Base-by-base conservation (phyloP, 108 stramenopile species). In the Bacterosira constricta region DNA sequence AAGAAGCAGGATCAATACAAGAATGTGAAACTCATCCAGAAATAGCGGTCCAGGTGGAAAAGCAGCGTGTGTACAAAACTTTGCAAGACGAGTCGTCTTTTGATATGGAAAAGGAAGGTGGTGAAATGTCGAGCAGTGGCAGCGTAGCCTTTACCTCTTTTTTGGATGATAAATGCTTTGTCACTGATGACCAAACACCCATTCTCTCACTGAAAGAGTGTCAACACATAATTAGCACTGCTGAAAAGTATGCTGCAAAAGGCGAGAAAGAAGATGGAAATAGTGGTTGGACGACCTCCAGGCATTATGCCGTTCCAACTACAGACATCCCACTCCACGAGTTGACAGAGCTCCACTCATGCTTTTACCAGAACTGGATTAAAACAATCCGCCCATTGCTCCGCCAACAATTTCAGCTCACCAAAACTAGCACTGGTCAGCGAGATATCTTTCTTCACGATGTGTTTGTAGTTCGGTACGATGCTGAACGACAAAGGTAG, bases 301-400 rank as follows among this genome's bases (percentile, higher is more conserved):
- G 97, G 0, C 97, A 98, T 77, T 96, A 97, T 63, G 87, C 96
- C 2, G 97, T 98, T n/a, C 97, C 97, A 30, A 98, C 97, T 11
- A 93, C 88, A 35, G 97, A 98, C 73, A 59, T 97, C 23, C 96
- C 96, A 6, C 80, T 98, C 11, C 93, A 96, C 73, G 70, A 79
- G 53, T 61, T 92, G 15, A 75, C 76, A 3, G 47, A 65, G 9
- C 31, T 95, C 6, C 71, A 80, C 44, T 26, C 66, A 11, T 89
- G 86, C 80, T 94, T 92, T 60, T 59, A 66, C 53, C 46, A 84
- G 34, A 27, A 83, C 4, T 77, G 75, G 75, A 62, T 2, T 1
- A 1, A 44, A 13, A 55, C 27, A 42, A 56, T 81, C 26, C 64
- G 77, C 41, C 77, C 81, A 6, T 55, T 82, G 66, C 52, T 82